Evolutionary conservation across 352 stramenopile genomes (phyloP), one percentile per base, ranked within the genome.

Genomic region (Phytophthora pinifolia): DNA sequence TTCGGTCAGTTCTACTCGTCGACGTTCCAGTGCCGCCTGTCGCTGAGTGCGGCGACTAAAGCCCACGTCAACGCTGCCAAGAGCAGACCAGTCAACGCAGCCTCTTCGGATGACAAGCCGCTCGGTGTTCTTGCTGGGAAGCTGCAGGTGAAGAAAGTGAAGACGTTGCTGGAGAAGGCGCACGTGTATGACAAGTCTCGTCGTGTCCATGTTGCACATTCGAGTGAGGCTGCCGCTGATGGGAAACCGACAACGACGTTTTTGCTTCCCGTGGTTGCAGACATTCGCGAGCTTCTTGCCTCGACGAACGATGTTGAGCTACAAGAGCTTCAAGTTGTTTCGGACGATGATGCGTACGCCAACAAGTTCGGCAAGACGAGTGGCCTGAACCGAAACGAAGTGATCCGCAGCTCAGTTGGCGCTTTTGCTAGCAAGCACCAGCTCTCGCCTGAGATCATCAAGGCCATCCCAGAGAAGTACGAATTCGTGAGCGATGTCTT

Each of bases 1-100:
- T 95, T 93, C 55, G 85, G 79, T 0, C 78, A 90, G 33, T 80
- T 89, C 48, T 93, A 92, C 59, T 89, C 80, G 20, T 76, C 74
- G 18, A 55, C 67, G 25, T 78, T 84, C 46, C 64, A 70, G n/a
- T 89, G 76, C 35, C 55, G 82, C 13, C 45, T 91, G 10, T 65
- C 70, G 9, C n/a, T 86, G 17, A 22, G 30, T 29, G 14, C 10
- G 30, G 13, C 38, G 18, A 59, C 49, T 22, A 45, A 42, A 22
- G 8, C 34, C 4, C 22, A 48, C 38, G 22, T 15, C 31, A 25
- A 25, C 44, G 13, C 12, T 22, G 2, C 30, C 14, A 61, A 54
- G n/a, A 66, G 39, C 37, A 55, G 51, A 14, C 10, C 47, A 30
- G 17, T 41, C 20, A 64, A 41, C 14, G 12, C 10, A 22, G 15